Evolutionary conservation across 1,139 yeast genomes (phyloP).

Genomic region (Scheffersomyces quercinus): DNA sequence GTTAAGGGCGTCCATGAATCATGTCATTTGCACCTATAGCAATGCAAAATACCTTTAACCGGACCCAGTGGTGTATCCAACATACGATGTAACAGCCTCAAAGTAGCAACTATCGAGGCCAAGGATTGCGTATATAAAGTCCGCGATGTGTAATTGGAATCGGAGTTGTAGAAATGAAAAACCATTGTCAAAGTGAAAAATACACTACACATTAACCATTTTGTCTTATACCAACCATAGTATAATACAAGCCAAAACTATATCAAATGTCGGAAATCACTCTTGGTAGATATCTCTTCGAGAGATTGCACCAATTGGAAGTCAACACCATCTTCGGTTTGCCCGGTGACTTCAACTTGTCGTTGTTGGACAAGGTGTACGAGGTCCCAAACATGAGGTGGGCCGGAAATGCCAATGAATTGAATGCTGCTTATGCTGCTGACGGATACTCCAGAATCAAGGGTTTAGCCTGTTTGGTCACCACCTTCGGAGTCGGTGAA

Average conservation of each 20-base stretch:
- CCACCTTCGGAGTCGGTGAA: constrained; percentile 73
- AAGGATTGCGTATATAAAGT: no score
- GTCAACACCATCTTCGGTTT: constrained; percentile 73
- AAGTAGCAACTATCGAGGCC: no score
- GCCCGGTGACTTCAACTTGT: constrained; percentile 78
- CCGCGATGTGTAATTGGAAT: no score
- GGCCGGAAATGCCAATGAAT: constrained; percentile 74
- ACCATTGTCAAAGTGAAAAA: background rate
- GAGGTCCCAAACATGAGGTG: constrained; percentile 61
- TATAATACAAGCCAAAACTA: background rate
- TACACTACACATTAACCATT: background rate
- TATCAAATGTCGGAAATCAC: constrained; percentile 30
- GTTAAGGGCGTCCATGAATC: no score
- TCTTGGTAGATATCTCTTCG: constrained; percentile 63
- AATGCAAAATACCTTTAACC: no score
- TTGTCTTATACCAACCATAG: no score
- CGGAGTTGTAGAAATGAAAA: no score
- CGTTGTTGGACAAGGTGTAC: constrained; percentile 64
- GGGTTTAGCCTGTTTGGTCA: constrained; percentile 56
- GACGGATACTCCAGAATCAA: constrained; percentile 72
- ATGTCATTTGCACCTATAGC: no score
- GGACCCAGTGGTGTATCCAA: no score
- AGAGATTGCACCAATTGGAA: constrained; percentile 59
- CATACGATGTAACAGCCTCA: no score
- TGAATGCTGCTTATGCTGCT: constrained; percentile 71